phyloP scores from a whole-genome alignment of 2,329 filamentous ascomycete species.

The Ophiocordyceps unilateralis region DNA sequence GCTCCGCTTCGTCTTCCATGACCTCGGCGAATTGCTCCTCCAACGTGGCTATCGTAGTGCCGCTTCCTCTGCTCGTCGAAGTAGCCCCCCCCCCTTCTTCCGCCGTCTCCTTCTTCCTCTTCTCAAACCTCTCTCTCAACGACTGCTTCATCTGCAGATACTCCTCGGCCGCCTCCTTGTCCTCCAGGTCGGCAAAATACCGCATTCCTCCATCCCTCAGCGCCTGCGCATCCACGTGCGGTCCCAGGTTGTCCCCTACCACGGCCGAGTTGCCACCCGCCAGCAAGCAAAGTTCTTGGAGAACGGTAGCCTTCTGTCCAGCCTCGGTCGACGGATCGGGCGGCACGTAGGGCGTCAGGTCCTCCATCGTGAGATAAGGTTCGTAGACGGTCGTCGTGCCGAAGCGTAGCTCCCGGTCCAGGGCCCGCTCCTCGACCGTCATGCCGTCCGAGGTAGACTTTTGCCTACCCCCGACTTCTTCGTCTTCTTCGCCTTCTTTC shows the following conservation, averaged over 20 bases:
- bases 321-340: constrained; percentile 10
- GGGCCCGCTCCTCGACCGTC: constrained; percentile 2
- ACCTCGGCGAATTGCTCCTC: too few relatives aligned
- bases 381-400: constrained; percentile 13
- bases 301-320: constrained; percentile 14
- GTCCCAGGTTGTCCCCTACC: constrained; percentile 11
- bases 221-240: constrained; percentile 14
- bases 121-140: neutral
- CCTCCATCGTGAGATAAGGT: constrained; percentile 16
- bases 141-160: constrained; percentile 7
- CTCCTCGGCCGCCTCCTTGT: constrained; percentile 13
- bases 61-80: neutral
- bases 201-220: constrained; percentile 11
- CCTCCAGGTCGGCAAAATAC: constrained; percentile 15
- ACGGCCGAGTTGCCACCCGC: constrained; percentile 18
- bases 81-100: neutral
- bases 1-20: too few relatives aligned
- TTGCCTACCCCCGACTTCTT: neutral
- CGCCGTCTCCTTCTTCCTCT: neutral
- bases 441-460: neutral
- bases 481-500: constrained; percentile 7
- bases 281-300: constrained; percentile 18
- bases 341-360: constrained; percentile 14
- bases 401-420: constrained; percentile 18
- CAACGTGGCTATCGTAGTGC: too few relatives aligned